Evolutionary conservation across 352 stramenopile species (phyloP), one percentile per base, ranked within the genome.

Genomic region (Thraustochytrium striatum): DNA sequence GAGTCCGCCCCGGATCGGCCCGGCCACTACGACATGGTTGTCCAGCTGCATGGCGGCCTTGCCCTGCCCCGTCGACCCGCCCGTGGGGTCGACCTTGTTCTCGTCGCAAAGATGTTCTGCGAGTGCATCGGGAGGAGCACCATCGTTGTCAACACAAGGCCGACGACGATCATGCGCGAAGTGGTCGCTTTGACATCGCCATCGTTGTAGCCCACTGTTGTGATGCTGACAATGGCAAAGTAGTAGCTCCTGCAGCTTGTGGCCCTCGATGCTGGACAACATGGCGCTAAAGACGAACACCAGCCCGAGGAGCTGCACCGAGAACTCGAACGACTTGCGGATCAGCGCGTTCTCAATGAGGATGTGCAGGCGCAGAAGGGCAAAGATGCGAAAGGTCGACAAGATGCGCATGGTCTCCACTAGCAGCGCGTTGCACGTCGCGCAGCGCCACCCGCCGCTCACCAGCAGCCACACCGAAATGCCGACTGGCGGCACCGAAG

Each of bases 81-180:
- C 39, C 39, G 5, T 47, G 39, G 5, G 5, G 39, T 13, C 13
- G 39, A 13, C 13, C 5, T 13, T 47, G 39, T 47, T 47, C 39
- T 47, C 39, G 39, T 47, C 39, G 39, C 11, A 21, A 58, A 58
- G 32, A 75, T 30, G 19, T 16, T 21, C 9, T 75, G 65, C 28
- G 65, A 75, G 16, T 41, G 35, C 65, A 75, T 75, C 13, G 65
- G 65, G 28, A 75, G 58, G 32, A 75, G 58, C 8, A 75, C 36
- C 65, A 75, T 75, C 21, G 52, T 75, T 21, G 65, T 62, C 8
- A 75, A 43, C 32, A 75, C 43, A 5, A 75, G 30, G 3, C 9
- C 25, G 21, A 75, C 39, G 3, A 75, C 65, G 25, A 32, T 43
- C 5, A 75, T 13, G 16, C 52, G 32, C 30, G 65, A 32, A 25